Evolutionary conservation across 306 rosid genomes (phyloP), one percentile per base, ranked within the genome.

Genomic region (Rosa persica): DNA sequence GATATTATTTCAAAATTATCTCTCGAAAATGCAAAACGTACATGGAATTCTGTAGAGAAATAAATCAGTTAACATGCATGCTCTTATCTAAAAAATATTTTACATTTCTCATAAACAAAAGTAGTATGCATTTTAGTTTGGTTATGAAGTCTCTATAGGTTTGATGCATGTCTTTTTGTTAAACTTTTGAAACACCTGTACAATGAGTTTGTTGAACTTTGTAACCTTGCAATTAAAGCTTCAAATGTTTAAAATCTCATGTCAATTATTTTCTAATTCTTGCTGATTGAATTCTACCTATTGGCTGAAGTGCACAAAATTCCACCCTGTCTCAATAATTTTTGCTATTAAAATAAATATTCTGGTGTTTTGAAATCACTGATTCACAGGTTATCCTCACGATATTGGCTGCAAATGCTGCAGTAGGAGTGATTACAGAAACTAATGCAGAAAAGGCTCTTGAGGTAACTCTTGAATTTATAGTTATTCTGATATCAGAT

Each of bases 381-480:
- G n/a, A 25, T 69, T 73, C 68, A 48, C 89, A 94, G 98, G 98
- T 95, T 86, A 95, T 95, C 75, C 87, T 95, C 75, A 82, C 90
- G 92, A 95, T 95, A 87, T 84, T 95, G 89, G 98, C 97, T 64
- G 99, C 98, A 71, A 95, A 95, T 79, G 99, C 99, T 20, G 89
- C 97, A 12, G 99, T 95, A 43, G 99, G 99, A 65, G 99, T 95
- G 83, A 91, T 92, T 77, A 92, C 98, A 69, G 99, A 95, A 89
- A 87, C 96, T 77, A 95, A 95, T 66, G 99, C 99, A 69, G 99
- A 95, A 89, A 95, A 93, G 72, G 97, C 99, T 79, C 98, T 95
- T 20, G 96, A 88, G 95, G 98, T 93, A 89, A 73, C 72, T 85
- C 72, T 48, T 82, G 52, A 61, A 73, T 76, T 65, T 34, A 68